Percentiles rank a stretch among this genome's conserved stretches.
phyloP scores from a whole-genome alignment of 306 rosid genomes.

The Cicer judaicum region DNA sequence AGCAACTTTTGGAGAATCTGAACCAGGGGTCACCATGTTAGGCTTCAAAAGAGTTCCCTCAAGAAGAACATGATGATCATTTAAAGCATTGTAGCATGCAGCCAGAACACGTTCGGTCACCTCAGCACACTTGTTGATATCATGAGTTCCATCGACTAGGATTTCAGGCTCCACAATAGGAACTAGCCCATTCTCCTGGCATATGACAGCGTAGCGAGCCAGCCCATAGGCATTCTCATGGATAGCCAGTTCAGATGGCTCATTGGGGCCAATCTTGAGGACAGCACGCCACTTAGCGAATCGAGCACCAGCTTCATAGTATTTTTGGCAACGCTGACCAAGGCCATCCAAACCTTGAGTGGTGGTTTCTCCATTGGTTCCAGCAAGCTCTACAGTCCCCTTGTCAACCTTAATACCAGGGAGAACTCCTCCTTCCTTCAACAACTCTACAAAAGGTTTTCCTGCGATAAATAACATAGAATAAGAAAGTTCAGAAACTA shows the following conservation, averaged over 20 bases:
- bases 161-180: conserved; percentile 4
- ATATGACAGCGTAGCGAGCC: background rate
- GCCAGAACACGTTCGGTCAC: conserved; percentile 1
- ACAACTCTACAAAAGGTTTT: conserved; percentile 6
- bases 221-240: background rate
- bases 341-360: conserved; percentile 20
- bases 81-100: background rate
- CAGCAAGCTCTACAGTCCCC: background rate
- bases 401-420: conserved; percentile 20
- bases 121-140: conserved; percentile 9
- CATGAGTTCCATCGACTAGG: conserved; percentile 10
- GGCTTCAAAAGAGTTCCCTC: conserved; percentile 6
- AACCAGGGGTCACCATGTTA: conserved; percentile 17
- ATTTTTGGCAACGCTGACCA: conserved; percentile 3
- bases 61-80: background rate
- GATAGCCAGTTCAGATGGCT: conserved; percentile 2
- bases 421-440: conserved; percentile 21
- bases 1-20: conserved; percentile 7
- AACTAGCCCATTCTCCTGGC: conserved; percentile 17
- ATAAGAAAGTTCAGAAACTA: background rate
- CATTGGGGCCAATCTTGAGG: background rate
- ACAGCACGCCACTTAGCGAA: conserved; percentile 17
- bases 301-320: conserved; percentile 1
- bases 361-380: conserved; percentile 22
- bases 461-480: background rate